Evolutionary conservation across 192 early-diverging fungal genomes (phyloP).

Genomic region (Umbelopsis sp.): DNA sequence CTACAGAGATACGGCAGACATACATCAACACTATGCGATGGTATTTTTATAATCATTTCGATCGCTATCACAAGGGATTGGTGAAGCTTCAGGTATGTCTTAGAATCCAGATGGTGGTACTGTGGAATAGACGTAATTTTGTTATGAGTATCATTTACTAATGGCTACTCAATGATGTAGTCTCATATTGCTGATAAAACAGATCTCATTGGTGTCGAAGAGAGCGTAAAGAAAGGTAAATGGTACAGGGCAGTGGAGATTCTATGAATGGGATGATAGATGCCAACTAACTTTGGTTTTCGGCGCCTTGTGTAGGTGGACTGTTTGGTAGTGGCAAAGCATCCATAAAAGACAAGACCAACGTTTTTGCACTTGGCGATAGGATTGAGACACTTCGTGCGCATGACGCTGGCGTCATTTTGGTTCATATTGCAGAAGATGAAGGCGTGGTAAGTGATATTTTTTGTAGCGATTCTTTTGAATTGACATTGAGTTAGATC

Average conservation of each 20-base stretch:
- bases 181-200: conserved; percentile 75
- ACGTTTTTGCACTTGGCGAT: conserved; percentile 84
- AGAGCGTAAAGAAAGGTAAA: conserved; percentile 66
- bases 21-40: conserved; percentile 85
- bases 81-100: conserved; percentile 71
- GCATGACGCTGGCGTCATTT: conserved; percentile 84
- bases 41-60: conserved; percentile 91
- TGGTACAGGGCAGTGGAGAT: neutral
- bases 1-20: conserved; percentile 80
- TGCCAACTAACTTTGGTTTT: too few species aligned
- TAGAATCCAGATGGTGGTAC: neutral
- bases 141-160: neutral
- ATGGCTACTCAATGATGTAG: conserved; percentile 35
- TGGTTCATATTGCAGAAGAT: conserved; percentile 80
- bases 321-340: conserved; percentile 71
- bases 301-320: conserved; percentile 29
- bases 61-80: conserved; percentile 79
- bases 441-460: conserved; percentile 56
- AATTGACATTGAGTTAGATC: neutral
- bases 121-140: neutral
- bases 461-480: neutral
- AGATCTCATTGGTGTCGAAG: conserved; percentile 88
- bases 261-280: too few species aligned
- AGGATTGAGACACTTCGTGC: conserved; percentile 75
- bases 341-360: conserved; percentile 75